phyloP scores from a whole-genome alignment of 2,329 filamentous ascomycete species.

The Aspergillus neotritici region DNA sequence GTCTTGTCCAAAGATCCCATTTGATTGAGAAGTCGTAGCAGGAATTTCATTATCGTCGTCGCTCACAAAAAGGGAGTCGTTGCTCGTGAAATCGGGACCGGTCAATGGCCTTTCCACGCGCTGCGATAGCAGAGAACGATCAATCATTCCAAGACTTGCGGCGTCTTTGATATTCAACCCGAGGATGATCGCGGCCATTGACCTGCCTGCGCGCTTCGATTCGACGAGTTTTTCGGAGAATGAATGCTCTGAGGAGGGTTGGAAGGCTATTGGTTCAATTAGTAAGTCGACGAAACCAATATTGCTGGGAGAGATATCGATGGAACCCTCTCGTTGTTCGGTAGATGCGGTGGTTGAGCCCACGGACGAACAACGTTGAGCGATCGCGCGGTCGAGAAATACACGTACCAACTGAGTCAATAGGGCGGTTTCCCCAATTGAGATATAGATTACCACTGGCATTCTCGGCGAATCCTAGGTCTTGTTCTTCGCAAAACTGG shows the following conservation, averaged over 20 bases:
- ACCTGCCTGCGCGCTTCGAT: constrained; percentile 51
- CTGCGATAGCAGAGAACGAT: constrained; percentile 33
- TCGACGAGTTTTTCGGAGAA: constrained; percentile 54
- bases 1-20: constrained; percentile 11
- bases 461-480: constrained; percentile 46
- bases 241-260: constrained; percentile 45
- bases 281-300: constrained; percentile 15
- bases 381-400: constrained; percentile 7
- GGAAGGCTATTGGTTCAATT: constrained; percentile 30
- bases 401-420: constrained; percentile 46
- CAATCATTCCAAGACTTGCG: constrained; percentile 45
- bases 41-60: constrained; percentile 31
- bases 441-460: constrained; percentile 46
- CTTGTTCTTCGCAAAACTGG: constrained; percentile 50
- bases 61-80: constrained; percentile 36
- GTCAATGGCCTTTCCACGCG: constrained; percentile 11
- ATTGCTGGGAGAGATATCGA: background rate
- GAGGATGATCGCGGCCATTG: constrained; percentile 52
- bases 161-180: constrained; percentile 52
- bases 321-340: background rate
- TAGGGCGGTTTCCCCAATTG: constrained; percentile 42
- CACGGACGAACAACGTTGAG: constrained; percentile 15
- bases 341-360: constrained; percentile 1
- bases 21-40: constrained; percentile 16
- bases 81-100: constrained; percentile 15